A percentile compares a stretch with the other conserved stretches of the same genome.
phyloP scores from a whole-genome alignment of 2,329 filamentous ascomycete genomes.

The Fusarium aywerte region DNA sequence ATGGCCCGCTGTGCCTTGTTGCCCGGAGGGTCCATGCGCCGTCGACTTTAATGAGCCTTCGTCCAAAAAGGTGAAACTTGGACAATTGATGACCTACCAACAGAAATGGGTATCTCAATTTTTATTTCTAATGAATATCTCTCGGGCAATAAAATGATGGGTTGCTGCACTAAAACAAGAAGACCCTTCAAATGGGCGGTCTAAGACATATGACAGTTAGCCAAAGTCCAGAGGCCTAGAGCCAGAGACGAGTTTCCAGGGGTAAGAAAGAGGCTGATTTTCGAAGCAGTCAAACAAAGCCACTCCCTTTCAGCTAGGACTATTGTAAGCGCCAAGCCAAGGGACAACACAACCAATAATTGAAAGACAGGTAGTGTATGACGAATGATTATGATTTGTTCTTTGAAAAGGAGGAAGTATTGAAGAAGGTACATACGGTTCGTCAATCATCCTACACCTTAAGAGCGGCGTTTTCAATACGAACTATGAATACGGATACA shows the following conservation, averaged over 20 bases:
- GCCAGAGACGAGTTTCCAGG: conserved; percentile 1
- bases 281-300: conserved; percentile 6
- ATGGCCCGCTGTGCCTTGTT: background rate
- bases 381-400: conserved; percentile 9
- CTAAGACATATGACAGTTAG: background rate
- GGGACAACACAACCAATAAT: background rate
- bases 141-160: conserved; percentile 9
- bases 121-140: conserved; percentile 27
- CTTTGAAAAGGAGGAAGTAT: background rate
- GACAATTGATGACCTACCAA: background rate
- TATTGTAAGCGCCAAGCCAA: background rate
- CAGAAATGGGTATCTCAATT: background rate
- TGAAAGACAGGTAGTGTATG: background rate
- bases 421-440: background rate
- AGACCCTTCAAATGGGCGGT: background rate
- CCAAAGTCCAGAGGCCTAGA: background rate
- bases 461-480: conserved; percentile 15
- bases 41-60: conserved; percentile 19
- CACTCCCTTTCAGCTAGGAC: conserved; percentile 24
- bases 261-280: background rate
- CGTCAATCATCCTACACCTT: background rate
- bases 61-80: conserved; percentile 22
- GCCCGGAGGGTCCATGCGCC: background rate
- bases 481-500: conserved; percentile 24
- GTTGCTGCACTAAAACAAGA: background rate